Conservation (phyloP, 345 rosid species). For the Trapa incisa region DNA sequence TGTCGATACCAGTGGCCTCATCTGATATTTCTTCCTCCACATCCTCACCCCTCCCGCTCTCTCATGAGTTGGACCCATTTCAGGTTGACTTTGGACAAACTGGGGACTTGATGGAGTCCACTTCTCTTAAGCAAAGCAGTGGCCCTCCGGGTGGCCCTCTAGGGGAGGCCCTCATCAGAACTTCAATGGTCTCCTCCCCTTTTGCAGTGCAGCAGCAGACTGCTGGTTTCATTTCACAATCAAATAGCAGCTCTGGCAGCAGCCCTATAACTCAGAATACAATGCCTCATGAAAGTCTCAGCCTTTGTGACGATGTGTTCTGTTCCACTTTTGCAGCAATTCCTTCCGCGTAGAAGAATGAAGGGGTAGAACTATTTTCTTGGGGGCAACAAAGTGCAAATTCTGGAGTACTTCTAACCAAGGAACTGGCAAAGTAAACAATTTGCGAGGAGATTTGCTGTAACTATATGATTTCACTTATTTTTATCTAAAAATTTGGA, state of each 20-base stretch:
- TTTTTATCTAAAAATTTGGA: neutral
- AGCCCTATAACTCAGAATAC: slow-evolving; percentile 43
- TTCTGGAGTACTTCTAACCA: neutral
- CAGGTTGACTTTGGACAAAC: neutral
- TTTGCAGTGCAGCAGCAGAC: slow-evolving; percentile 72
- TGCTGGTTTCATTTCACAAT: slow-evolving; percentile 45
- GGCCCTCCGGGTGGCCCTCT: slow-evolving; percentile 69
- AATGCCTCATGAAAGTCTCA: slow-evolving; percentile 16
- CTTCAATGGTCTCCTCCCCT: slow-evolving; percentile 50
- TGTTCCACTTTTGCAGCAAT: neutral
- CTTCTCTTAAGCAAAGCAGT: slow-evolving; percentile 17
- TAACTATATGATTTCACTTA: neutral
- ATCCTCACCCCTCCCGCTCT: slow-evolving; percentile 33
- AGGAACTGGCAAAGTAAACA: too few species aligned
- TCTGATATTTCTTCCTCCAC: slow-evolving; percentile 22
- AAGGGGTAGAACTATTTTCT: neutral
- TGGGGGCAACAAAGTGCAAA: neutral
- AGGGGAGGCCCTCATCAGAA: slow-evolving; percentile 48
- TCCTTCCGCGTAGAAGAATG: neutral
- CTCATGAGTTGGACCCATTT: slow-evolving; percentile 20
- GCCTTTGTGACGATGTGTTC: slow-evolving; percentile 1
- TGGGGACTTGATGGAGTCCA: neutral
- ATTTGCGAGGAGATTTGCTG: neutral
- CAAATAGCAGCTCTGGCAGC: slow-evolving; percentile 78
- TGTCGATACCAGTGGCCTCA: slow-evolving; percentile 21